Conservation (phyloP, 495 filamentous ascomycete species). For the Trichoderma gamsii region DNA sequence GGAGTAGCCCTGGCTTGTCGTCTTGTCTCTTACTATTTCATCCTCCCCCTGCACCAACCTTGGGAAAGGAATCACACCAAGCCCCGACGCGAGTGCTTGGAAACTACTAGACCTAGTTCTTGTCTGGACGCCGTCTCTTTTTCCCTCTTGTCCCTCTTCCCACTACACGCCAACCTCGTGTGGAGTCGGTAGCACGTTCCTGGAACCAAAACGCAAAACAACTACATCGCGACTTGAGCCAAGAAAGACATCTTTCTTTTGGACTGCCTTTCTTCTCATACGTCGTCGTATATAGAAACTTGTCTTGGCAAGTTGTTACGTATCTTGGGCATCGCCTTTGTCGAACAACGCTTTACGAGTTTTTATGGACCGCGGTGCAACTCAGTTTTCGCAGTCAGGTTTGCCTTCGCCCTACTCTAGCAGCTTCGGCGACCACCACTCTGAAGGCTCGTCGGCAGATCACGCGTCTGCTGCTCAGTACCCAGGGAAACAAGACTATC, state of each 20-base stretch:
- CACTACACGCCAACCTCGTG: slow-evolving; percentile 7
- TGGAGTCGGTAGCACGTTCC: slow-evolving; percentile 35
- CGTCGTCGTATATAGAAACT: background rate
- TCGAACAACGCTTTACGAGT: slow-evolving; percentile 25
- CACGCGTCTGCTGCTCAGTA: slow-evolving; percentile 76
- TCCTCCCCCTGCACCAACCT: slow-evolving; percentile 1
- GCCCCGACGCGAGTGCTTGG: slow-evolving; percentile 12
- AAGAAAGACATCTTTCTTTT: background rate
- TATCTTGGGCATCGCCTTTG: slow-evolving; percentile 21
- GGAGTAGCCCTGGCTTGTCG: background rate
- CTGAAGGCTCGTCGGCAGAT: slow-evolving; percentile 81
- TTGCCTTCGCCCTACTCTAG: slow-evolving; percentile 79
- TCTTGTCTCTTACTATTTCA: slow-evolving; percentile 3
- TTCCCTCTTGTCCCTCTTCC: background rate
- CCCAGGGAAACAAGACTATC: slow-evolving; percentile 65
- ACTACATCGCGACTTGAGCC: slow-evolving; percentile 6
- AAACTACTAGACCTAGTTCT: background rate
- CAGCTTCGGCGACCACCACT: slow-evolving; percentile 60
- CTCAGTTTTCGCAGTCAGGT: slow-evolving; percentile 98
- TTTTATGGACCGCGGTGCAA: slow-evolving; percentile 83
- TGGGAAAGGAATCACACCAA: background rate
- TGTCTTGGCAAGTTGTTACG: slow-evolving; percentile 27
- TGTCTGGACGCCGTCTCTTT: slow-evolving; percentile 13
- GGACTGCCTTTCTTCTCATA: background rate
- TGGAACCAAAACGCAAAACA: slow-evolving; percentile 31